Evolutionary conservation across 2,329 filamentous ascomycete species (phyloP).

Genomic region (Calonectria ilicicola): DNA sequence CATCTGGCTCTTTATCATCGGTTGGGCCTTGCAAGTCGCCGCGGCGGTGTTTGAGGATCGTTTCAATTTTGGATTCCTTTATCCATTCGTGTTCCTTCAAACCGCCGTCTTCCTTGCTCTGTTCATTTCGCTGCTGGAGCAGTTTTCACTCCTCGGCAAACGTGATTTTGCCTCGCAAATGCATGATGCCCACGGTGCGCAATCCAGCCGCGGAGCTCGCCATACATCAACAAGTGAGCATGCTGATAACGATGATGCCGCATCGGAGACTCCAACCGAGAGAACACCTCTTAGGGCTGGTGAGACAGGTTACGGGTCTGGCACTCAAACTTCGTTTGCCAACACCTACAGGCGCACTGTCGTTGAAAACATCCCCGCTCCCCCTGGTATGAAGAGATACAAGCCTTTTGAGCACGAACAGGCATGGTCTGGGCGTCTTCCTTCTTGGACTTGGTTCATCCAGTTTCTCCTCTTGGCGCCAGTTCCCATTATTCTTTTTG

Average conservation of each 20-base stretch:
- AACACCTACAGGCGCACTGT: conserved; percentile 66
- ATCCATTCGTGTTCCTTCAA: conserved; percentile 85
- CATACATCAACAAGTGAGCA: conserved; percentile 33
- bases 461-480: conserved; percentile 87
- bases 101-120: conserved; percentile 80
- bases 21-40: conserved; percentile 79
- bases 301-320: conserved; percentile 49
- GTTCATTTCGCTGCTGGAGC: conserved; percentile 81
- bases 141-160: conserved; percentile 81
- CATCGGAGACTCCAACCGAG: conserved; percentile 58
- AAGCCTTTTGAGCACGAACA: conserved; percentile 79
- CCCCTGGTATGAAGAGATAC: conserved; percentile 38
- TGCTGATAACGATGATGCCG: conserved; percentile 32
- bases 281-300: conserved; percentile 64
- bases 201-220: conserved; percentile 43
- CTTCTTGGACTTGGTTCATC: conserved; percentile 87
- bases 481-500: conserved; percentile 80
- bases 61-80: conserved; percentile 79
- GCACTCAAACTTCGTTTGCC: conserved; percentile 63
- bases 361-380: conserved; percentile 40
- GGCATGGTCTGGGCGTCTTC: conserved; percentile 83
- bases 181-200: conserved; percentile 60
- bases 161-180: conserved; percentile 73
- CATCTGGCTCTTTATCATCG: conserved; percentile 84
- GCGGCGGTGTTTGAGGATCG: conserved; percentile 83